These are phyloP conservation scores for Calvatia gigantea DNA, from an alignment of 768 basidiomycete species.

Conservation along the genomic window DNA sequence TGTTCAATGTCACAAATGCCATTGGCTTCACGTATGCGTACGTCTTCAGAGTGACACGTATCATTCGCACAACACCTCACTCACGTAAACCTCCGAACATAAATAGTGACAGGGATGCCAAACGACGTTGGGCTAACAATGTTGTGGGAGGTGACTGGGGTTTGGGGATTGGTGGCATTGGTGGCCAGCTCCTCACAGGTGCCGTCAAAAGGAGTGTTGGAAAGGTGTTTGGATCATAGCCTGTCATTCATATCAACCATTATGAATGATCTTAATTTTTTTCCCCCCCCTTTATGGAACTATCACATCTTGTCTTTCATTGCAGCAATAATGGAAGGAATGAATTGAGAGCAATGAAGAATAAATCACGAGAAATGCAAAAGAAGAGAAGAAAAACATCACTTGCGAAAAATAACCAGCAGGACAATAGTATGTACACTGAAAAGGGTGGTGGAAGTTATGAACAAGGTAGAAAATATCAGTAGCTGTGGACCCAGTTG, in stretches of 20 bases:
- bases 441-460: background rate
- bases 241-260: background rate
- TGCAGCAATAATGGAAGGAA: background rate
- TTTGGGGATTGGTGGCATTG: slow-evolving; percentile 74
- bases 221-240: slow-evolving; percentile 58
- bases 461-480: background rate
- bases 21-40: slow-evolving; percentile 96
- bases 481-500: slow-evolving; percentile 5
- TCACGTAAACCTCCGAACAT: slow-evolving; percentile 13
- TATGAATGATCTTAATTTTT: background rate
- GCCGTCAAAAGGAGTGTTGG: slow-evolving; percentile 82
- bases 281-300: no score
- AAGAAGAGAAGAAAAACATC: background rate
- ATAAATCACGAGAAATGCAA: background rate
- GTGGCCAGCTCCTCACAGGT: slow-evolving; percentile 79
- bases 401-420: slow-evolving; percentile 1
- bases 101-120: slow-evolving; percentile 89
- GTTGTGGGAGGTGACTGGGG: slow-evolving; percentile 70
- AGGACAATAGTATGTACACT: background rate
- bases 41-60: slow-evolving; percentile 24
- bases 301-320: background rate
- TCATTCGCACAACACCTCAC: background rate
- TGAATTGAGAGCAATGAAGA: background rate
- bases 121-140: slow-evolving; percentile 83
- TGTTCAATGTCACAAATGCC: slow-evolving; percentile 96